These are phyloP conservation scores for Miscanthus lutarioriparius DNA, from an alignment of 176 grass and related monocot genomes.

Conservation along the genomic window DNA sequence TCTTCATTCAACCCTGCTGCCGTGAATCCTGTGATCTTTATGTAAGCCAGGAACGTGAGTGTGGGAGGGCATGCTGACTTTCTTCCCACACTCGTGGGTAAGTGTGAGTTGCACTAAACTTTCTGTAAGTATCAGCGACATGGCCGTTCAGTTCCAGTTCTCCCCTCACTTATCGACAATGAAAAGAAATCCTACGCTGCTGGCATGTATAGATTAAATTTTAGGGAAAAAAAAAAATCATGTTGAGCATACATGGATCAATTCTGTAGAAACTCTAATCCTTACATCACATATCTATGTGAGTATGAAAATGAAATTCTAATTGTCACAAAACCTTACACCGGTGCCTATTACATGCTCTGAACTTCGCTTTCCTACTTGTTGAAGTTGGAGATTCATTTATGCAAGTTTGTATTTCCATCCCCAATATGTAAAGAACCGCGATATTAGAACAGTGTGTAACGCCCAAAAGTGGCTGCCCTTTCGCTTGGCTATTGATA, in stretches of 20 bases:
- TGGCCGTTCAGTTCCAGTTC: constrained; percentile 11
- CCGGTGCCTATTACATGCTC: neutral
- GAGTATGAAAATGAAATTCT: neutral
- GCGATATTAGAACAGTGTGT: constrained; percentile 21
- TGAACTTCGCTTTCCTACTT: neutral
- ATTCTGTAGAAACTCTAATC: neutral
- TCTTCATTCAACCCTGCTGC: constrained; percentile 11
- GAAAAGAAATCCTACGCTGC: neutral
- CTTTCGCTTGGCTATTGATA: no score
- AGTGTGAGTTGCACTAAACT: neutral
- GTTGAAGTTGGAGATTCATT: neutral
- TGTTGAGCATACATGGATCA: neutral
- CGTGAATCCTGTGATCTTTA: constrained; percentile 35
- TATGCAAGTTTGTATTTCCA: neutral
- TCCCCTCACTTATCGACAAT: neutral
- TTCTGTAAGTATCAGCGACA: neutral
- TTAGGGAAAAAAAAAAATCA: neutral
- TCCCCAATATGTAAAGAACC: neutral
- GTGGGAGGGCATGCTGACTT: constrained; percentile 2
- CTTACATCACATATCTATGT: neutral
- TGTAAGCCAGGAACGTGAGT: neutral
- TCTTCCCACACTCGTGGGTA: neutral
- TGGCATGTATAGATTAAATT: neutral
- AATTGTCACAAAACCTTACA: neutral
- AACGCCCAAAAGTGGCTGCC: constrained; percentile 34